A percentile compares a stretch with the other conserved stretches of the same genome.
Conservation (phyloP, 2,329 filamentous ascomycete genomes). For the Trichophyton equinum region DNA sequence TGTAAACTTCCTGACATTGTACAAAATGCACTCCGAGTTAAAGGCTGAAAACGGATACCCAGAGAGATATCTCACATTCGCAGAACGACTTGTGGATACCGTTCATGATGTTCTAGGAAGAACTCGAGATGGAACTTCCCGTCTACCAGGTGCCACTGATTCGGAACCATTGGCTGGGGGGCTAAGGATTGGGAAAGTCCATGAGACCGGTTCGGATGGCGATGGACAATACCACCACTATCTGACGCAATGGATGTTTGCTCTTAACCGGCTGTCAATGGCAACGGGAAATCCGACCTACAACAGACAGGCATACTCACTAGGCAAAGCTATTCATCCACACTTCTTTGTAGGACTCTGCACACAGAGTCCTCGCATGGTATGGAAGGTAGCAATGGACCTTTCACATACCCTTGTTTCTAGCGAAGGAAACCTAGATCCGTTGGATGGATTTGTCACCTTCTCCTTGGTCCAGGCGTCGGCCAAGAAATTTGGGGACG, state of each 20-base stretch:
- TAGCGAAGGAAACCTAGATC: conserved; percentile 45
- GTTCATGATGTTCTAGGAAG: conserved; percentile 44
- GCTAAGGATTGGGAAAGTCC: conserved; percentile 45
- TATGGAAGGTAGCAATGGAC: conserved; percentile 46
- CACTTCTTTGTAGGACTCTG: conserved; percentile 36
- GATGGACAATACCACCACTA: conserved; percentile 54
- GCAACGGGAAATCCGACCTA: conserved; percentile 37
- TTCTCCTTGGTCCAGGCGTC: conserved; percentile 38
- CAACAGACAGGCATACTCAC: conserved; percentile 40
- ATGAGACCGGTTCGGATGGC: conserved; percentile 37
- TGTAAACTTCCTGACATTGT: conserved; percentile 46
- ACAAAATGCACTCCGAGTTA: conserved; percentile 22
- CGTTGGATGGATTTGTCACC: conserved; percentile 42
- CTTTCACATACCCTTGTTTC: conserved; percentile 36
- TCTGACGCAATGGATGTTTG: conserved; percentile 51
- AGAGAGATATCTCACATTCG: conserved; percentile 38
- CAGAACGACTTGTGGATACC: conserved; percentile 36
- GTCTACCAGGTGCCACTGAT: conserved; percentile 42
- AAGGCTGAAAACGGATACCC: conserved; percentile 13
- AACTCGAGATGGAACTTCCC: conserved; percentile 37
- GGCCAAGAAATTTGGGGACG: conserved; percentile 22
- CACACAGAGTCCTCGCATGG: conserved; percentile 31
- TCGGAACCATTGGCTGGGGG: conserved; percentile 42
- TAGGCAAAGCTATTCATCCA: conserved; percentile 43
- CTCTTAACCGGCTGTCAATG: conserved; percentile 42